Percentiles rank a stretch among this genome's conserved stretches.
phyloP scores from a whole-genome alignment of 1,284 basidiomycete species.

The Cryptococcus hybrid region DNA sequence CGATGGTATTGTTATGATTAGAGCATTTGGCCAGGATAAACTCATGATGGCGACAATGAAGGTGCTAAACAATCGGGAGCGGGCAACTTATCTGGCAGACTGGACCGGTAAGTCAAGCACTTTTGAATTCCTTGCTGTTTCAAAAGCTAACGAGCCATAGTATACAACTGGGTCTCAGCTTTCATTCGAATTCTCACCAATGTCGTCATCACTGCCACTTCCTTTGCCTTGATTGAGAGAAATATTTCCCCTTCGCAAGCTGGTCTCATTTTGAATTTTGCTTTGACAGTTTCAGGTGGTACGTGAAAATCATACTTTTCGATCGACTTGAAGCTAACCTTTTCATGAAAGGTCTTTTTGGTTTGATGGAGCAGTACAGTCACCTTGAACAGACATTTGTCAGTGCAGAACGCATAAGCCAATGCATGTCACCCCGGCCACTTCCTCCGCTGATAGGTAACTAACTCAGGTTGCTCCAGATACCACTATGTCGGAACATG shows the following conservation, averaged over 20 bases:
- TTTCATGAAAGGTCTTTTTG: conserved; percentile 29
- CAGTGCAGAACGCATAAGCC: conserved; percentile 51
- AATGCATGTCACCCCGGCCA: conserved; percentile 30
- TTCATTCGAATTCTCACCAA: conserved; percentile 33
- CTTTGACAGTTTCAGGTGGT: conserved; percentile 42
- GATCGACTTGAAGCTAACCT: not conserved
- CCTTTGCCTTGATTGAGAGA: conserved; percentile 50
- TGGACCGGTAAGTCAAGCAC: conserved; percentile 23
- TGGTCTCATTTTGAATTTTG: conserved; percentile 52
- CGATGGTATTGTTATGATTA: conserved; percentile 51
- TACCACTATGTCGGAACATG: conserved; percentile 31
- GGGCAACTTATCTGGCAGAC: conserved; percentile 34
- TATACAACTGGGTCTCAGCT: conserved; percentile 38
- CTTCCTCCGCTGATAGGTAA: not conserved
- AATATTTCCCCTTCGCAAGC: conserved; percentile 48
- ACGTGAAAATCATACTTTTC: conserved; percentile 8
- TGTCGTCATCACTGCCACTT: conserved; percentile 41
- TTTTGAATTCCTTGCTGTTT: not conserved
- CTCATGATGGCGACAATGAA: conserved; percentile 42
- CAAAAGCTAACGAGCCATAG: conserved; percentile 2
- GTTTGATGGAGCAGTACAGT: conserved; percentile 29
- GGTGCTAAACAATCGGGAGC: conserved; percentile 36
- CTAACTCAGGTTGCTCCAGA: conserved; percentile 45
- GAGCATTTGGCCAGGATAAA: conserved; percentile 45
- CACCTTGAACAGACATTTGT: conserved; percentile 43